Evolutionary conservation across 352 stramenopile genomes (phyloP).

Genomic region (Phytopythium mirpurense): DNA sequence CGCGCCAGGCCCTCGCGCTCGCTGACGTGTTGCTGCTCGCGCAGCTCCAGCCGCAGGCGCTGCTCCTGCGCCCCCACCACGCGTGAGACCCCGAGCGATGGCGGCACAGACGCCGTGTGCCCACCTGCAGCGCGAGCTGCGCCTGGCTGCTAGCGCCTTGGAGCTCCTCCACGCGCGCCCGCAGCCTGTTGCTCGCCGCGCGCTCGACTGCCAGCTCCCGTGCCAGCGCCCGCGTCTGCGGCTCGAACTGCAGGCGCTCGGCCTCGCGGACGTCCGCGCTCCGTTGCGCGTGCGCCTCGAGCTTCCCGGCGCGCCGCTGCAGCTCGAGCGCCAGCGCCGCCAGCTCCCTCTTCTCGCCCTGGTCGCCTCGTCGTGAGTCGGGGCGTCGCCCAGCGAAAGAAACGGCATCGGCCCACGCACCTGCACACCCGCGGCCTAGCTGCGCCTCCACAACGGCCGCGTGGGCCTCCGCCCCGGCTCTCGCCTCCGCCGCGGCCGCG

Average conservation of each 20-base stretch:
- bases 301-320: conserved; percentile 17
- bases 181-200: conserved; percentile 1
- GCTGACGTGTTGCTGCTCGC: conserved; percentile 3
- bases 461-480: conserved; percentile 16
- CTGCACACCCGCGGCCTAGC: conserved; percentile 21
- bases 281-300: conserved; percentile 17
- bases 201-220: conserved; percentile 12
- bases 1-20: not conserved
- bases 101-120: too few relatives aligned
- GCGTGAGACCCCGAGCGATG: too few relatives aligned
- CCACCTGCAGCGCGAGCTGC: conserved; percentile 17
- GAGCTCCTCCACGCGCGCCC: conserved; percentile 8
- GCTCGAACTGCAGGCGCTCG: conserved; percentile 24
- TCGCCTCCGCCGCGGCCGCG: conserved; percentile 20
- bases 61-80: conserved; percentile 12
- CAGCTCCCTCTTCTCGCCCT: conserved; percentile 13
- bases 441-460: conserved; percentile 24
- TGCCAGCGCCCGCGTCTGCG: conserved; percentile 15
- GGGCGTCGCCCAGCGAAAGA: too few relatives aligned
- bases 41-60: conserved; percentile 14
- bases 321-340: conserved; percentile 16
- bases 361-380: not conserved
- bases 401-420: conserved; percentile 13
- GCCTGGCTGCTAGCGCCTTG: conserved; percentile 1
- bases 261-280: conserved; percentile 17